These are phyloP conservation scores for Bryoerythrophyllum caledonicum DNA, from an alignment of 225 moss, liverwort and hornwort genomes.

Conservation along the genomic window DNA sequence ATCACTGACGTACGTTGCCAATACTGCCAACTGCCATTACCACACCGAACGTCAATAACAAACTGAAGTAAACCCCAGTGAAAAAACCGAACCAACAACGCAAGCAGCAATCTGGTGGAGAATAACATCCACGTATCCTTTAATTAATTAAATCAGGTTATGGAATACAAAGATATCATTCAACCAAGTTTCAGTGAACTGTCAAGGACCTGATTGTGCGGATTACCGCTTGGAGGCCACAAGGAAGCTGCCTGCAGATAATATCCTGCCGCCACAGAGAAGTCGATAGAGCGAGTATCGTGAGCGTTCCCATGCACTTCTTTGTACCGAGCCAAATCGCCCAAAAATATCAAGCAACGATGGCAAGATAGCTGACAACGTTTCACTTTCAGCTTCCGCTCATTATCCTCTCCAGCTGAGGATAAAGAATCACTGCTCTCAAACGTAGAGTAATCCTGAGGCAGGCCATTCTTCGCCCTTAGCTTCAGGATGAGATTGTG, in stretches of 20 bases:
- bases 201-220: constrained; percentile 88
- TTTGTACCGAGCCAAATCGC: constrained; percentile 97
- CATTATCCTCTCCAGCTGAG: constrained; percentile 54
- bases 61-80: not conserved
- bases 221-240: constrained; percentile 97
- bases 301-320: constrained; percentile 82
- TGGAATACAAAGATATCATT: not conserved
- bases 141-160: not conserved
- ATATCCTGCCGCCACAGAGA: constrained; percentile 96
- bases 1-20: constrained; percentile 93
- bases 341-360: constrained; percentile 92
- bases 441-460: constrained; percentile 82
- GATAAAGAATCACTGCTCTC: constrained; percentile 52
- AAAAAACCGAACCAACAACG: constrained; percentile 10
- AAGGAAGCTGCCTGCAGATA: constrained; percentile 87
- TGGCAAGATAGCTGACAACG: constrained; percentile 92
- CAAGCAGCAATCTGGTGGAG: constrained; percentile 3
- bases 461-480: constrained; percentile 83
- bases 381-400: constrained; percentile 61
- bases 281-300: constrained; percentile 79
- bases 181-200: constrained; percentile 15
- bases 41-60: constrained; percentile 29
- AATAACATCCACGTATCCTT: constrained; percentile 4
- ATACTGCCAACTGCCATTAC: constrained; percentile 83
- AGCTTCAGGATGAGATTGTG: constrained; percentile 92